Base-by-base conservation (phyloP, 148 eudicot species). In the Talinum fruticosum region DNA sequence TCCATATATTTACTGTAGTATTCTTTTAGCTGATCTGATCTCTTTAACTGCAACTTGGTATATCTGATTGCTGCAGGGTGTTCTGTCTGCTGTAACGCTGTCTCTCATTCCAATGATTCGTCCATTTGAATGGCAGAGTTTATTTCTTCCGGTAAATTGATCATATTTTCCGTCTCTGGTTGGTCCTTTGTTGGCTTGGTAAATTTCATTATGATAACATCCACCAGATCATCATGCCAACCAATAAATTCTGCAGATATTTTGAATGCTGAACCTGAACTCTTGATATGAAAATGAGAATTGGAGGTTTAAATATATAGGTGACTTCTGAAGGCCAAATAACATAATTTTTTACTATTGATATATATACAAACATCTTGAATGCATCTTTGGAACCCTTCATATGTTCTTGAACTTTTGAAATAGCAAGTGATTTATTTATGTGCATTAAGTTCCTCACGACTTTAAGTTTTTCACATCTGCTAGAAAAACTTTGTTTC, bases 71-170 rank as follows among this genome's bases (percentile, higher is more conserved):
- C 38, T 86, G 81, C 90, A 95, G 99, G 99, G 99, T 76, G 86
- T 90, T 70, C 86, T 96, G 33, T 93, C 97, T 37, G 97, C 99
- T 76, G 76, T 86, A 33, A 90, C 90, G 80, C 83, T 92, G 67
- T 90, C 97, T 81, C 59, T 93, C 76, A 87, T 89, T 81, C 92
- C 99, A 68, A 80, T 93, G 79, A 91, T 96, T 74, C 92, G 90
- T 66, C 99, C 99, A 71, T 96, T 96, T 88, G 97, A 93, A 78
- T 96, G 99, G 99, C 99, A 96, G 83, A 87, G 95, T 84, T 88
- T 96, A 62, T 87, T 91, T 79, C 91, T 96, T 80, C 94, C 99
- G 10, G 99, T 96, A 85, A 91, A 91, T 87, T 81, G 36, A 62
- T 77, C 26, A 66, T 36, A 35, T 30, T 38, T n/a, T 30, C 14